Conservation (phyloP, 2,329 filamentous ascomycete species). For the Tolypocladium tropicale region DNA sequence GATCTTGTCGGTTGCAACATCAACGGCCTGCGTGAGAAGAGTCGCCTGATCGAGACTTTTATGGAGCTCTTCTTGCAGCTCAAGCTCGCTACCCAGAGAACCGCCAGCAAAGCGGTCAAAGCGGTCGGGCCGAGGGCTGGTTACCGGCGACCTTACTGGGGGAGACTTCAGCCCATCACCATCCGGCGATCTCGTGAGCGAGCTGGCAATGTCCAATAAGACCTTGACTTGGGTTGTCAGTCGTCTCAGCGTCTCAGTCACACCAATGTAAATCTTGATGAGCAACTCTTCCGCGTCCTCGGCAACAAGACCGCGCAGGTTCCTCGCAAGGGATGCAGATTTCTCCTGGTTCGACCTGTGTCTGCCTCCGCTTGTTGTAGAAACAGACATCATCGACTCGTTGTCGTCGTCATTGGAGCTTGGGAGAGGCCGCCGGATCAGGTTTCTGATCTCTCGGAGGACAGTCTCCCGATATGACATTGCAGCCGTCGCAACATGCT, state of each 20-base stretch:
- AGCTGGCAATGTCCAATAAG: slow-evolving; percentile 85
- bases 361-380: slow-evolving; percentile 60
- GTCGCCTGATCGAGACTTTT: slow-evolving; percentile 68
- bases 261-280: slow-evolving; percentile 71
- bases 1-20: slow-evolving; percentile 68
- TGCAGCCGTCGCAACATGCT: slow-evolving; percentile 72
- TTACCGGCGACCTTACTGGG: slow-evolving; percentile 38
- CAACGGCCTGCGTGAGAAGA: slow-evolving; percentile 68
- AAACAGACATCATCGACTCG: slow-evolving; percentile 77
- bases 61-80: slow-evolving; percentile 65
- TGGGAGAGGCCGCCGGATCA: slow-evolving; percentile 77
- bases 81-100: slow-evolving; percentile 21
- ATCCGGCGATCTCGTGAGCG: slow-evolving; percentile 37
- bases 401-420: slow-evolving; percentile 92
- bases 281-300: slow-evolving; percentile 80
- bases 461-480: slow-evolving; percentile 75
- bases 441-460: slow-evolving; percentile 71
- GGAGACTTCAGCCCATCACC: slow-evolving; percentile 36
- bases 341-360: slow-evolving; percentile 76
- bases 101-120: slow-evolving; percentile 15
- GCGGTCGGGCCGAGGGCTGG: slow-evolving; percentile 35
- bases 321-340: slow-evolving; percentile 77
- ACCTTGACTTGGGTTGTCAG: slow-evolving; percentile 89
- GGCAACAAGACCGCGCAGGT: slow-evolving; percentile 72
- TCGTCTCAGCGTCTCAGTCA: slow-evolving; percentile 77